Evolutionary conservation across 2,329 filamentous ascomycete species (phyloP), one percentile per base, ranked within the genome.

Genomic region (Colletotrichum sp.): DNA sequence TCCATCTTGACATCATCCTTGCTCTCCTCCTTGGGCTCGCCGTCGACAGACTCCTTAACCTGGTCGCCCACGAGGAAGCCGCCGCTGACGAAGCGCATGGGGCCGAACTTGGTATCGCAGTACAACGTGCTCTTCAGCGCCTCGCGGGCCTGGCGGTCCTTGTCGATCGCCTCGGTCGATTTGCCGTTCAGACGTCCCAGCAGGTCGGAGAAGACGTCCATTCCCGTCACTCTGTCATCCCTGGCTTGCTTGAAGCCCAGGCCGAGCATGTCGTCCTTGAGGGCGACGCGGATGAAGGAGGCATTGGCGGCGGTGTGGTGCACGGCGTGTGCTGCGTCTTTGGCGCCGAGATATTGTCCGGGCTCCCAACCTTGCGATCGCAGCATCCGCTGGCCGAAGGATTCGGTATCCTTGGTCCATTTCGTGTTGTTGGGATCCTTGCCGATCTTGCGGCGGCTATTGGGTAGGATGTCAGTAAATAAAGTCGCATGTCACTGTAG

Each of bases 381-480:
- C 82, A 99, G 92, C 79, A 99, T 96, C 82, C 93, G 95, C 84
- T 98, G 96, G 80, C 97, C 97, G 84, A 97, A 99, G 70, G 92
- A 93, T 72, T 90, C 91, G 78, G 94, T 95, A 83, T 96, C 94
- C 81, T 93, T 93, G 72, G 94, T 93, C 97, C 97, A 99, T 89
- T 92, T 92, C 64, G 95, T 98, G 85, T 99, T 99, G 87, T 99
- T 98, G 9, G 97, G 97, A 86, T 99, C 97, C 83, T 94, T 90
- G 79, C 94, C 94, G 82, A 99, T 93, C 87, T 96, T 98, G 64
- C 89, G 89, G 79, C 82, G 84, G 77, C 84, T 86, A 68, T 6
- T 78, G 8, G 24, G 49, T 21, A 21, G 7, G 7, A 32, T 18
- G 36, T 75, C 21, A 75, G 74, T 24, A 60, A 32, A 64, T 15